Evolutionary conservation across 805 yeast species (phyloP), one percentile per base, ranked within the genome.

Genomic region (Groenewaldozyma tartarivorans): DNA sequence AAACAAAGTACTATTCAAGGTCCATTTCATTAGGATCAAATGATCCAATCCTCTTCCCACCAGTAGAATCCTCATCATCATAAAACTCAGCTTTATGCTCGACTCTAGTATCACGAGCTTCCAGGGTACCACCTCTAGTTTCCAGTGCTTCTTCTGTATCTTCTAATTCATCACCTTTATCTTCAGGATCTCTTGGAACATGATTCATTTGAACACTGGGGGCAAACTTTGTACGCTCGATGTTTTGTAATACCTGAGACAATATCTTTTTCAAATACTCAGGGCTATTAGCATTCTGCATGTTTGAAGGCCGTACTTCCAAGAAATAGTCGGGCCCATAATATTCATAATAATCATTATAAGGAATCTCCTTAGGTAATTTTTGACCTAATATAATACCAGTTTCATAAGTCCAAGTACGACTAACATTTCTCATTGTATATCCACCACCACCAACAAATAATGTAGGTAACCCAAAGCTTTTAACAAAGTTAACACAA

Each of bases 361-460:
- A 88, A 3, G 96, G 96, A 48, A 79, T 64, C 52, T 81, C 87
- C n/a, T 57, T 51, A 16, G 62, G 52, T 60, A 69, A 46, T 57
- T 50, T 43, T 40, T 59, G 80, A 54, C 82, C 84, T 41, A 79
- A 82, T 51, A 83, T 63, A 20, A 84, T 68, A 30, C 88, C 79
- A 1, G 97, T 90, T 62, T 90, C 98, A 60, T 81, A 87, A 52
- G 95, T 81, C 98, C 98, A 90, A 24, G 94, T 72, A 51, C 97
- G 70, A 31, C 94, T 81, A 11, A 90, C 98, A 56, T 90, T 90
- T 54, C 96, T 72, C 57, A 95, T 95, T 1, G 98, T 92, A 62
- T 90, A 90, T 16, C 98, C 98, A 45, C 98, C 98, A 39, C 98
- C 98, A 18, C 98, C 98, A 9, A 90, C 66, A 4, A 88, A 95